Conservation (phyloP, 148 eudicot species). For the Talinum fruticosum region DNA sequence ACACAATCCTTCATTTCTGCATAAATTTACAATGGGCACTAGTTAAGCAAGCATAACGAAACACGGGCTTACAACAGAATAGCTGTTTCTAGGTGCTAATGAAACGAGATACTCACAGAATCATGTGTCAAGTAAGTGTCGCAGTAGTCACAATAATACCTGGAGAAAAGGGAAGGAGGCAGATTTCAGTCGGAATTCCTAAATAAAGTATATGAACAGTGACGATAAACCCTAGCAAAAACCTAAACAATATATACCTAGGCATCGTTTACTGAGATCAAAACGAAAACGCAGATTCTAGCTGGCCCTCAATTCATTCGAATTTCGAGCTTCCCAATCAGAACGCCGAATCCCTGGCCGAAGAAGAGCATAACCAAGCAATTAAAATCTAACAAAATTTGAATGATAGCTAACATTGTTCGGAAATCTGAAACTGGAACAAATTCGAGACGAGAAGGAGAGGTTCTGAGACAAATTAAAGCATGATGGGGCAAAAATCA, state of each 20-base stretch:
- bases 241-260: slow-evolving; percentile 6
- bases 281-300: neutral
- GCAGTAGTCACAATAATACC: slow-evolving; percentile 95
- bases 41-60: neutral
- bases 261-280: slow-evolving; percentile 15
- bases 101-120: slow-evolving; percentile 52
- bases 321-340: neutral
- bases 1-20: neutral
- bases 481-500: neutral
- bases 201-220: neutral
- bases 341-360: neutral
- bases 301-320: neutral
- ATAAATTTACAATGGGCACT: neutral
- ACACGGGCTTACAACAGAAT: neutral
- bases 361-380: neutral
- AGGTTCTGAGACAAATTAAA: neutral
- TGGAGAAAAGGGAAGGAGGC: slow-evolving; percentile 28
- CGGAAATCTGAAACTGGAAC: neutral
- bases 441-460: neutral
- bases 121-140: slow-evolving; percentile 95
- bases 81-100: neutral
- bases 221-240: neutral
- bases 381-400: neutral
- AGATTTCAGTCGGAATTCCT: neutral
- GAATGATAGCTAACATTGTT: neutral